Evolutionary conservation across 202 grass and related monocot genomes (phyloP), one percentile per base, ranked within the genome.

Genomic region (Panicum hallii): DNA sequence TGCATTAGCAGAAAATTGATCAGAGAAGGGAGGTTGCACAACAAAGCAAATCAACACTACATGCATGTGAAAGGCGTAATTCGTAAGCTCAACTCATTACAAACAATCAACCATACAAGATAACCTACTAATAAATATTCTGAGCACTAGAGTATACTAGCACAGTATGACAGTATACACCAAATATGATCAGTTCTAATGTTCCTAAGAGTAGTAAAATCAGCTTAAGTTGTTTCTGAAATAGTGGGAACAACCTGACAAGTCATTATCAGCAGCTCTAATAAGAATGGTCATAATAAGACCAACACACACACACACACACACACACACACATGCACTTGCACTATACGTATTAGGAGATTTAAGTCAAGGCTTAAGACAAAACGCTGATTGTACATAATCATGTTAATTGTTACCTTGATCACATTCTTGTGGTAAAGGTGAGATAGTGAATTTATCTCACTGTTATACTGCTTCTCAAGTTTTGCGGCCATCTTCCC

Each of bases 391-490:
- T 60, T 12, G n/a, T 15, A 50, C 14, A 34, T 32, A 38, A 20
- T 54, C 10, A 12, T 38, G 47, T 81, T 77, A 65, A 77, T 77
- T 69, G 58, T 78, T 90, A 99, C 97, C 93, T 97, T 99, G 46
- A 99, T 93, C 56, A 99, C 92, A 89, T 99, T 94, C 49, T 63
- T 87, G 74, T 99, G 97, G 70, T 89, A 80, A 63, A 99, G 70
- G 83, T 89, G 92, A 41, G 97, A 97, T 14, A 99, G 75, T 40
- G 90, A 90, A 58, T 91, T 86, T 40, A 97, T 80, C 85, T 99
- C 97, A 70, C 92, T 93, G 44, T 84, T 94, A 67, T 95, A 99
- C 87, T 99, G 93, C 34, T 91, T 97, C 71, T 91, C 92, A 78
- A 99, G 82, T 69, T 88, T 87, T 22, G 77, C 76, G 78, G 91